Evolutionary conservation across 305 asterid species (phyloP).

Genomic region (Fraxinus platypoda): DNA sequence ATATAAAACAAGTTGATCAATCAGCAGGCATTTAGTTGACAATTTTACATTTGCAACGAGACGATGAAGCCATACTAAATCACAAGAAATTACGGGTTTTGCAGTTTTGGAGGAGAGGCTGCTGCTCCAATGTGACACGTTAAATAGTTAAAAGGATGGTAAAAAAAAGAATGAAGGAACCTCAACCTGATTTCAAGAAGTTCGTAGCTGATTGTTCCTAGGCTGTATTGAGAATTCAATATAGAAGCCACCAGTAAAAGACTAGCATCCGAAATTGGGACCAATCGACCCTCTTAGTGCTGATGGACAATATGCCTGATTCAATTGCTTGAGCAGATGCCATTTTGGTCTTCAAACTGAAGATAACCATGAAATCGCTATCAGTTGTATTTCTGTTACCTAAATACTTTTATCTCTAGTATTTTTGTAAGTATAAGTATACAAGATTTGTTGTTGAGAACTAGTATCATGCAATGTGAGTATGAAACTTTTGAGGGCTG

Average conservation of each 20-base stretch:
- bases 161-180: conserved; percentile 74
- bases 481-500: too few relatives aligned
- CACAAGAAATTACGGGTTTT: conserved; percentile 47
- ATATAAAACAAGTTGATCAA: conserved; percentile 67
- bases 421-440: neutral
- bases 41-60: conserved; percentile 69
- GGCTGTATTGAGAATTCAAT: conserved; percentile 15
- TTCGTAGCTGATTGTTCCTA: conserved; percentile 28
- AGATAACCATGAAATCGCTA: neutral
- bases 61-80: conserved; percentile 66
- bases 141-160: conserved; percentile 65
- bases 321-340: neutral
- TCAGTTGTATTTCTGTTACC: neutral
- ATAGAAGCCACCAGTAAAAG: neutral
- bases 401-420: neutral
- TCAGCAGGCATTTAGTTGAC: conserved; percentile 52
- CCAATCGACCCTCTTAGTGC: neutral
- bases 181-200: conserved; percentile 43
- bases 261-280: neutral
- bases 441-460: neutral
- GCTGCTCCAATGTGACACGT: conserved; percentile 78
- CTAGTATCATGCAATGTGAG: neutral
- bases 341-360: neutral
- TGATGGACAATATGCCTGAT: neutral
- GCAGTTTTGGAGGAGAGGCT: conserved; percentile 88